Evolutionary conservation across 805 yeast species (phyloP).

Genomic region (Candida boleticola): DNA sequence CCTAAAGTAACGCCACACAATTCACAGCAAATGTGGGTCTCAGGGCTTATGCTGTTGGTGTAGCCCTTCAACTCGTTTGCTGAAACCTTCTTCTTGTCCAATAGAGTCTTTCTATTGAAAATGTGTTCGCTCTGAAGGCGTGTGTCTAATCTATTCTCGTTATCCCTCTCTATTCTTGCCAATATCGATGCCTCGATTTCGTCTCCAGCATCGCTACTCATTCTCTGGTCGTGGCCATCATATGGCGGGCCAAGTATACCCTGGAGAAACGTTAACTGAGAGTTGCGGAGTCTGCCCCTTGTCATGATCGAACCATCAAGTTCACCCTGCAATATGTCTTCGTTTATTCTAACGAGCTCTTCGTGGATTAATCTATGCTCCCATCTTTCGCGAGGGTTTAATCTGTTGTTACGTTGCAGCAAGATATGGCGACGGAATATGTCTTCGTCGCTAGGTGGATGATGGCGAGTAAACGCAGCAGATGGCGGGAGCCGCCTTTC

Average conservation of each 20-base stretch:
- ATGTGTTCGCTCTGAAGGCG: constrained; percentile 29
- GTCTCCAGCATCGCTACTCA: not conserved
- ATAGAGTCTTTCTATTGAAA: constrained; percentile 27
- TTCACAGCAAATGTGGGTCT: constrained; percentile 40
- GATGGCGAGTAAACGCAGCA: constrained; percentile 1
- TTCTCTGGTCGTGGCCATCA: not conserved
- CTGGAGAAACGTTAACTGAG: not conserved
- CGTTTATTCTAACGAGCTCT: not conserved
- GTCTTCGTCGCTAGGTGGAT: constrained; percentile 2
- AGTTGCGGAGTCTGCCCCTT: not conserved
- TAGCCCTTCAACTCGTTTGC: constrained; percentile 24
- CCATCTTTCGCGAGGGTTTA: not conserved
- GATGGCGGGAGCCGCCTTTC: constrained; percentile 16
- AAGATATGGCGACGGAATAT: not conserved
- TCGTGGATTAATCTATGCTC: not conserved
- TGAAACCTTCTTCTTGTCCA: constrained; percentile 26
- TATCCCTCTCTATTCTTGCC: constrained; percentile 39
- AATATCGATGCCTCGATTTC: constrained; percentile 30
- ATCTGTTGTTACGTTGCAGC: not conserved
- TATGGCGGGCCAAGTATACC: constrained; percentile 1
- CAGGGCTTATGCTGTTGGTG: constrained; percentile 26
- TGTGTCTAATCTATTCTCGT: constrained; percentile 34
- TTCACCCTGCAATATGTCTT: not conserved
- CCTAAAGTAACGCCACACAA: constrained; percentile 75
- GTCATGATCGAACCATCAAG: not conserved